Base-by-base conservation (phyloP, 768 basidiomycete genomes). In the Auricularia auricula-judae region DNA sequence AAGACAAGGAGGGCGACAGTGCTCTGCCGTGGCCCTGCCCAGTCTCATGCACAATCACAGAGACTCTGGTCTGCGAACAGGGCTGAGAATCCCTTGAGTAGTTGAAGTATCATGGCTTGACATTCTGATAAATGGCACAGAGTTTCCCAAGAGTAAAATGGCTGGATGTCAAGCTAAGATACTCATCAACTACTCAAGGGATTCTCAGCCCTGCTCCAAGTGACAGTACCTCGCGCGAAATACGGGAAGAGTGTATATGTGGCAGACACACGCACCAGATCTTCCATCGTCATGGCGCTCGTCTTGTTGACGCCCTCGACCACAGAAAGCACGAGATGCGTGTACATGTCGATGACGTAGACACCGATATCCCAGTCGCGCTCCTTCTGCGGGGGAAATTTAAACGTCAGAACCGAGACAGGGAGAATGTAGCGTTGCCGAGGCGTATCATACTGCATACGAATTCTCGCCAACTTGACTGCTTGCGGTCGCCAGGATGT, bases 281-380 rank as follows among this genome's bases (percentile, higher is more conserved):
- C 90, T 64, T 86, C 80, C 81, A 96, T 82, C 14, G 89, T 88
- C 18, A 81, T 80, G 54, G 85, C 83, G 60, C 87, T 89, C 0
- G 95, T 95, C 75, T 97, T 97, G 76, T 93, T 91, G 70, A 96
- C 87, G 18, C 84, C 82, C 73, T 98, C 97, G 81, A 99, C 86
- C 74, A 85, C 94, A 67, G 93, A 83, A 10, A 99, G 84, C 35
- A 95, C 80, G 70, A 89, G 89, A 76, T 98, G 97, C 0, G 96
- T 98, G 72, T 85, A 99, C 14, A 86, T 85, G 72, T 99, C 97
- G 67, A 98, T 97, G 61, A 99, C 94, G 0, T 93, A 87, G 0
- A 98, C 92, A 3, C 97, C 97, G 35, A 99, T 86, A 67, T 98
- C 96, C 42, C 86, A 79, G 77, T 99, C 97, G 71, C 91, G 92